Base-by-base conservation (phyloP, 148 eudicot species). In the Mesembryanthemum crystallinum region DNA sequence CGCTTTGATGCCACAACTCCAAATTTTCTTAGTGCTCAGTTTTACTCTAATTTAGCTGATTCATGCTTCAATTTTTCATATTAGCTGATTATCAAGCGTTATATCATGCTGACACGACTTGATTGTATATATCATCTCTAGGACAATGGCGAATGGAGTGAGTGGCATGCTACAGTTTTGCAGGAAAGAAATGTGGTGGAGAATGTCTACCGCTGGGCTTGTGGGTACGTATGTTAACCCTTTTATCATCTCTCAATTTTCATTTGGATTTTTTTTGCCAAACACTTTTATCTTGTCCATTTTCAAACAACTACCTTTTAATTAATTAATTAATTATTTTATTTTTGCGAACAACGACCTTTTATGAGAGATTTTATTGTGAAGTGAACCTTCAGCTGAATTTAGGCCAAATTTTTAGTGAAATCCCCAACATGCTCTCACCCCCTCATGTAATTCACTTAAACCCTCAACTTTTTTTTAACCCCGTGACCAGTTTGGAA, bases 181-280 rank as follows among this genome's bases (percentile, higher is more conserved):
- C 95, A 88, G 78, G 97, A 91, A 74, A 88, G 94, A 72, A 91
- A 90, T 80, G 71, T 78, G 74, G 73, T 91, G 18, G 94, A 90
- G 83, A 94, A 91, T 77, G 95, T 94, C 54, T 86, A 91, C 62
- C 89, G 93, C 17, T 94, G 98, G 98, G 92, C 90, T 76, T 94
- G 98, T 71, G 98, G 98, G 98, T 94, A 89, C 73, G 90, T 70
- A 30, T 82, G 57, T 59, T 55, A 20, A 45, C 73, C 62, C 49
- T 65, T n/a, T 67, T 30, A 24, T 29, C 66, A 1, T 15, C 76
- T 49, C 61, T 60, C 33, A 18, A 8, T 13, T 39, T 63, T 8
- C 73, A 9, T 28, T 17, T 6, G 18, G 14, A 23, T 15, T 17
- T 37, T 27, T 29, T 55, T 20, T 45, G 3, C n/a, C 11, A 33